phyloP scores from a whole-genome alignment of 2,329 filamentous ascomycete genomes.

The Colletotrichum sp. region DNA sequence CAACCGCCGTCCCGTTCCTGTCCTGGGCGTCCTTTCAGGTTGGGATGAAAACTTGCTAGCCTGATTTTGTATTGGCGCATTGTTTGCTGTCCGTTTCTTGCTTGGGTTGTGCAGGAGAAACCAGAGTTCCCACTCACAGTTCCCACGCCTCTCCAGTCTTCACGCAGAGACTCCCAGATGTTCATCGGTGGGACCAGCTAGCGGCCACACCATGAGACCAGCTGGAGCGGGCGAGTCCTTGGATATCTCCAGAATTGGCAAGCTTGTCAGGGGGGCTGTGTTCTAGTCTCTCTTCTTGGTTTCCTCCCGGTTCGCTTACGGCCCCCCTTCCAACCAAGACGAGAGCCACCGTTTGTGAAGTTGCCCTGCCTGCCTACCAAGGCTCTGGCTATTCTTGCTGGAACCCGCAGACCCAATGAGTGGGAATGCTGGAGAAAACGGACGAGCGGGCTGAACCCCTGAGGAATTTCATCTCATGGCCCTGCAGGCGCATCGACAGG shows the following conservation, averaged over 20 bases:
- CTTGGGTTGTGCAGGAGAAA: not conserved
- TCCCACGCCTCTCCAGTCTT: not conserved
- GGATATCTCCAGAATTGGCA: not conserved
- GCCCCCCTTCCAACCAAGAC: not conserved
- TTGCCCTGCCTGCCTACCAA: not conserved
- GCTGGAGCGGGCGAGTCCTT: not conserved
- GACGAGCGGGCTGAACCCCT: not conserved
- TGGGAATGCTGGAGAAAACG: not conserved
- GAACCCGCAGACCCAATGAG: not conserved
- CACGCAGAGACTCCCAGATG: not conserved
- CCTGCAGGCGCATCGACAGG: constrained; percentile 3
- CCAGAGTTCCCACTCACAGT: not conserved
- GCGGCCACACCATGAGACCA: not conserved
- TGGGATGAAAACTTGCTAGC: not conserved
- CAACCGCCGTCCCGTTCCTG: constrained; percentile 13
- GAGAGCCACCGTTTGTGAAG: not conserved
- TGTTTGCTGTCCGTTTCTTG: not conserved
- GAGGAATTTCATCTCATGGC: not conserved
- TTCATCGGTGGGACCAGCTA: not conserved
- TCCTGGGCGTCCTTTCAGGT: not conserved
- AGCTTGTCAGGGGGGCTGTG: constrained; percentile 4
- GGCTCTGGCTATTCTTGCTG: not conserved
- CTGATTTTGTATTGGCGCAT: not conserved
- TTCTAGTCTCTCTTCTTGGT: constrained; percentile 4
- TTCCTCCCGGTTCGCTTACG: not conserved